Evolutionary conservation across 257 asterid genomes (phyloP).

Genomic region (Sherardia arvensis): DNA sequence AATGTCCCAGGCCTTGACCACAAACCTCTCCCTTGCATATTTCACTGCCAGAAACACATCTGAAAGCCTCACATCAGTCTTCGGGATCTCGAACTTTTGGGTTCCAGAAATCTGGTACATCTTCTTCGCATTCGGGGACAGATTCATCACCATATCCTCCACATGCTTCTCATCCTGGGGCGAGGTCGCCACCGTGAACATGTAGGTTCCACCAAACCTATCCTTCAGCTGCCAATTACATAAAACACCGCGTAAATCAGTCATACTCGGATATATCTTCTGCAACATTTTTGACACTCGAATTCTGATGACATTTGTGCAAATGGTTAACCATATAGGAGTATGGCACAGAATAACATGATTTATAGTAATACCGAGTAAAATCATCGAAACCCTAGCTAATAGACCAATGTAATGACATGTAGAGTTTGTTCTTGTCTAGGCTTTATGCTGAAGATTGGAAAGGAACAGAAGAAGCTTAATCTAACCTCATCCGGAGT

Average conservation of each 20-base stretch:
- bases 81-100: slow-evolving; percentile 35
- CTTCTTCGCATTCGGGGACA: slow-evolving; percentile 22
- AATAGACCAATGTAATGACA: too few species aligned
- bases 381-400: background rate
- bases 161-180: slow-evolving; percentile 19
- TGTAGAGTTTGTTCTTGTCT: too few species aligned
- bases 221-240: slow-evolving; percentile 26
- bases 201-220: slow-evolving; percentile 34
- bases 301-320: too few species aligned
- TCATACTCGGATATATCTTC: background rate
- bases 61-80: slow-evolving; percentile 22
- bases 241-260: background rate
- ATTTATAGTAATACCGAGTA: background rate
- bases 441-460: background rate
- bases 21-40: slow-evolving; percentile 22
- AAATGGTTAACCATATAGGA: too few species aligned
- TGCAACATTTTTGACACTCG: background rate
- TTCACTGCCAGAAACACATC: slow-evolving; percentile 27
- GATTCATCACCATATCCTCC: slow-evolving; percentile 15
- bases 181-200: slow-evolving; percentile 30
- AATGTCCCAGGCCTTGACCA: slow-evolving; percentile 30
- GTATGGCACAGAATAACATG: too few species aligned
- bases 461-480: background rate
- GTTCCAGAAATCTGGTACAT: slow-evolving; percentile 28
- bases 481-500: slow-evolving; percentile 75